These are phyloP conservation scores for Diophrys appendiculata DNA, from an alignment of 73 alveolate species.

Conservation along the genomic window DNA sequence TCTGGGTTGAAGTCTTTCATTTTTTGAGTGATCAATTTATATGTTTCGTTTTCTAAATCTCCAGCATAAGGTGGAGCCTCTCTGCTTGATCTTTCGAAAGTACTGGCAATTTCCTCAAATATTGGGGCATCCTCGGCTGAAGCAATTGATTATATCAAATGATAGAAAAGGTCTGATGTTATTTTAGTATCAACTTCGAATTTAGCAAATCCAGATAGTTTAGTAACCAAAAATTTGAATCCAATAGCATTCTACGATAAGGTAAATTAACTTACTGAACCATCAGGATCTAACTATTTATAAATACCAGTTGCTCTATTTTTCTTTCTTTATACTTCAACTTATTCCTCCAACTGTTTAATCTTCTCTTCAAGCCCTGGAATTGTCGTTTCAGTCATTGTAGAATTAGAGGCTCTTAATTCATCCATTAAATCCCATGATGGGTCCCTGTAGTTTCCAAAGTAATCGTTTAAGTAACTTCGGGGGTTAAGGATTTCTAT, in stretches of 20 bases:
- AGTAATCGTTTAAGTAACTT: constrained; percentile 59
- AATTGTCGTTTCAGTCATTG: constrained; percentile 17
- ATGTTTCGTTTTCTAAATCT: constrained; percentile 51
- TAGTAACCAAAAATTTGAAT: constrained; percentile 37
- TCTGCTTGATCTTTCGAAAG: constrained; percentile 45
- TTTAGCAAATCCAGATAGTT: constrained; percentile 61
- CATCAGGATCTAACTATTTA: constrained; percentile 41
- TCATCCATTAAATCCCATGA: constrained; percentile 63
- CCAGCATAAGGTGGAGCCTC: constrained; percentile 68
- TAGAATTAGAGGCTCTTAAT: constrained; percentile 33
- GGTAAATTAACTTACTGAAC: constrained; percentile 14
- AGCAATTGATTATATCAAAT: neutral
- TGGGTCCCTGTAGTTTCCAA: constrained; percentile 56
- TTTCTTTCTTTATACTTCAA: constrained; percentile 8
- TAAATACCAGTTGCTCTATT: constrained; percentile 25
- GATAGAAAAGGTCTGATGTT: constrained; percentile 14
- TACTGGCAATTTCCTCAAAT: constrained; percentile 8
- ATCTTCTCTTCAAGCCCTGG: constrained; percentile 39
- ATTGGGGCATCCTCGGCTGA: constrained; percentile 22
- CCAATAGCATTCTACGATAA: constrained; percentile 22
- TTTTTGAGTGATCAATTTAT: constrained; percentile 3
- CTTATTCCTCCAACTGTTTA: constrained; percentile 8
- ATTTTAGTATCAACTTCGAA: constrained; percentile 63
- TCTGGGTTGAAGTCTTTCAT: constrained; percentile 11
- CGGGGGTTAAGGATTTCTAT: constrained; percentile 26